Evolutionary conservation across 2,329 filamentous ascomycete species (phyloP), one percentile per base, ranked within the genome.

Genomic region (Penicillium psychrosexuale): DNA sequence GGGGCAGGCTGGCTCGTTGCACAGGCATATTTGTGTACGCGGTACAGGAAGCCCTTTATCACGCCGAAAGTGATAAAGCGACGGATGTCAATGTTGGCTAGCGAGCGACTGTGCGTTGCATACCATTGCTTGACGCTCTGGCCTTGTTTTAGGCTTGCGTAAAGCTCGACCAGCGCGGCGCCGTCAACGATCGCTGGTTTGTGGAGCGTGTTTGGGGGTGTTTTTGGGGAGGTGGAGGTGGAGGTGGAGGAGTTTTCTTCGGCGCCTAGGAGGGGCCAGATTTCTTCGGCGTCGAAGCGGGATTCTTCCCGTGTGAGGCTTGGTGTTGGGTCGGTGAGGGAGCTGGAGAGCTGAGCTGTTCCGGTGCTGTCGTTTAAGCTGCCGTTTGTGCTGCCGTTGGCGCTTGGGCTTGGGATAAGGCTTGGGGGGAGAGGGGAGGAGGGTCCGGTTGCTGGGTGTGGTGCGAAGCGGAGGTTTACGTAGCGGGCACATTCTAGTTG

Each of bases 1-100:
- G 2, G 66, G 0, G 68, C 64, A 1, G 70, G 66, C 36, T 72
- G 62, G 1, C 70, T 66, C 6, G 75, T 72, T 42, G 74, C 69
- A 61, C 95, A 84, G 28, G 91, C 89, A 69, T 95, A 95, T 71
- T 94, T 95, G 76, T 97, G 91, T 38, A 97, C 87, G 33, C 94
- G 85, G 73, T 97, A 97, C 24, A 99, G 76, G 63, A 95, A 89
- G 15, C 93, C 92, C 75, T 97, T 97, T 72, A 97, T 96, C 56
- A 97, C 83, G 54, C 93, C 94, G 67, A 97, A 99, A 56, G 96
- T 95, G 60, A 97, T 90, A 60, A 99, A 87, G 28, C 94, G 87
- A 12, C 94, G 85, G 52, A 97, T 85, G 71, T 99, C 94, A 54
- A 99, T 85, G 66, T 87, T 87, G 12, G 82, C 79, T 8, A 97